These are phyloP conservation scores for Tolypocladium tropicale DNA, from an alignment of 2,329 filamentous ascomycete genomes.

Conservation along the genomic window DNA sequence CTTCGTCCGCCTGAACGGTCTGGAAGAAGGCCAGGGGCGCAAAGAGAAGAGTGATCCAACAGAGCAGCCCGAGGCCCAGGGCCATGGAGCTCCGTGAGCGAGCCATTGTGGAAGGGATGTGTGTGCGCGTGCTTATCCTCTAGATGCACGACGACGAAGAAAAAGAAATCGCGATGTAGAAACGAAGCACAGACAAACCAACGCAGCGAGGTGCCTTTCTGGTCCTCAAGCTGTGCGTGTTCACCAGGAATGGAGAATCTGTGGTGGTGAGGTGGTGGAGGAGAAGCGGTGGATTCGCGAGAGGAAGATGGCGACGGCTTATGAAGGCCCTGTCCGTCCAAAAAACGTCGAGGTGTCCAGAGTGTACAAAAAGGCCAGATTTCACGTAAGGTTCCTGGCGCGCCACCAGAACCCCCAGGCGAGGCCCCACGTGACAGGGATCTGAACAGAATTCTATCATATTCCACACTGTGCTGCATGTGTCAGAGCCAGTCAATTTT, in stretches of 20 bases:
- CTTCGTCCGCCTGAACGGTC: slow-evolving; percentile 62
- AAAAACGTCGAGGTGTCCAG: slow-evolving; percentile 34
- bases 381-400: slow-evolving; percentile 21
- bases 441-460: not conserved
- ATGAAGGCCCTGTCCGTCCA: slow-evolving; percentile 19
- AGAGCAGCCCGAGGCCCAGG: slow-evolving; percentile 77
- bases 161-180: slow-evolving; percentile 11
- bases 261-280: slow-evolving; percentile 11
- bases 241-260: slow-evolving; percentile 19
- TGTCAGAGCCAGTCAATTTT: not conserved
- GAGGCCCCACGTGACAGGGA: slow-evolving; percentile 18
- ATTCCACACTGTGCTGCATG: slow-evolving; percentile 9
- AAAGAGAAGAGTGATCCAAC: slow-evolving; percentile 87
- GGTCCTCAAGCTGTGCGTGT: slow-evolving; percentile 18
- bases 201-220: slow-evolving; percentile 15
- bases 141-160: slow-evolving; percentile 9
- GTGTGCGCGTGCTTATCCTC: slow-evolving; percentile 7
- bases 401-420: not conserved
- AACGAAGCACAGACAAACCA: slow-evolving; percentile 13
- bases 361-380: slow-evolving; percentile 39
- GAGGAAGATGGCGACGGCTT: slow-evolving; percentile 21
- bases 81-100: slow-evolving; percentile 58
- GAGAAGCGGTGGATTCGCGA: slow-evolving; percentile 16
- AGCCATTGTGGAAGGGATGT: slow-evolving; percentile 31
- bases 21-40: slow-evolving; percentile 78